Evolutionary conservation across 106 monocot species (phyloP).

Genomic region (Phalaenopsis equestris): DNA sequence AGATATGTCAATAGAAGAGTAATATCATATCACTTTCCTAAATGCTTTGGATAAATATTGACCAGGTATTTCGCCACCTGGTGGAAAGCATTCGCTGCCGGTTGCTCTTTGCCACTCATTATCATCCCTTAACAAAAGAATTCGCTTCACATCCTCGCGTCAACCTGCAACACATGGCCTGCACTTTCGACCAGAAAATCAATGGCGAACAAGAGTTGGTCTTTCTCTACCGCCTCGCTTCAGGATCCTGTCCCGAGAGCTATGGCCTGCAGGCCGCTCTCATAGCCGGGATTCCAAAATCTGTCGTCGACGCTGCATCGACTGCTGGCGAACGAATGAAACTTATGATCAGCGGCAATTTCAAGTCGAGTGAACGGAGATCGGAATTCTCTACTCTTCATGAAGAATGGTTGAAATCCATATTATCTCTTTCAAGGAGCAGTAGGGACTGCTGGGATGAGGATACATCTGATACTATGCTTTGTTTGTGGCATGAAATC

Average conservation of each 20-base stretch:
- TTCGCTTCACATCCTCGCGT: conserved; percentile 79
- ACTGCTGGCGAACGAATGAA: conserved; percentile 55
- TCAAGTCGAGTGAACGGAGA: conserved; percentile 65
- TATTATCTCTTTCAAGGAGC: conserved; percentile 34
- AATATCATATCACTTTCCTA: too few relatives aligned
- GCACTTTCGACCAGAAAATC: conserved; percentile 30
- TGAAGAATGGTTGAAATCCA: conserved; percentile 61
- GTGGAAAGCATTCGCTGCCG: conserved; percentile 76
- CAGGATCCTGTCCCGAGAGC: conserved; percentile 82
- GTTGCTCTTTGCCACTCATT: conserved; percentile 86
- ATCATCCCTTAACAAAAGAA: conserved; percentile 92
- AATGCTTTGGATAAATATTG: not conserved
- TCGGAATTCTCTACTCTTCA: conserved; percentile 70
- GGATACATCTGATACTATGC: conserved; percentile 62
- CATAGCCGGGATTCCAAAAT: conserved; percentile 65
- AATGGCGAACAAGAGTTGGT: conserved; percentile 39
- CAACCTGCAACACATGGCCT: conserved; percentile 88
- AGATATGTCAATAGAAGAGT: too few relatives aligned
- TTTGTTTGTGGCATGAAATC: conserved; percentile 85
- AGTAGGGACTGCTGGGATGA: conserved; percentile 31
- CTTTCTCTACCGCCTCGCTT: conserved; percentile 72
- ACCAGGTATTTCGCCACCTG: conserved; percentile 82
- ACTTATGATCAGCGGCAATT: conserved; percentile 31
- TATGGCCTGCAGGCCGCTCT: conserved; percentile 86
- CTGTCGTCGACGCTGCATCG: conserved; percentile 54